Base-by-base conservation (phyloP, 2,329 filamentous ascomycete genomes). In the Aspergillus puulaauensis region DNA sequence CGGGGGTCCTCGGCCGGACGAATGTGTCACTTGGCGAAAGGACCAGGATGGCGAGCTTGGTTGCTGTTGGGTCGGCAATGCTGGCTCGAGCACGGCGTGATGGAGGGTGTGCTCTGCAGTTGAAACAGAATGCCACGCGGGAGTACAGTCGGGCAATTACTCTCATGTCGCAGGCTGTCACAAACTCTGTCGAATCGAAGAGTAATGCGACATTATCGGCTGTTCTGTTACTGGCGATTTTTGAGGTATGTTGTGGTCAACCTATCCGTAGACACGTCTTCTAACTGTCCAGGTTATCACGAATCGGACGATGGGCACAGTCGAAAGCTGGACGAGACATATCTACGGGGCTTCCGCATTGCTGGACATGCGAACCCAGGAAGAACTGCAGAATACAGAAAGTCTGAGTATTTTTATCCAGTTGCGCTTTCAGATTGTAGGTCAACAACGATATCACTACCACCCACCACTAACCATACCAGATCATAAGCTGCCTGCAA, bases 341-440 rank as follows among this genome's bases (percentile, higher is more conserved):
- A 79, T 87, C 44, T 77, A 81, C 64, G 86, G 86, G 1, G 85
- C 84, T 2, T 78, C 83, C 46, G 83, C 85, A 14, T 70, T 88
- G n/a, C 73, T 87, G 17, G 79, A 79, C 55, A 52, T 77, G 35
- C 68, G 75, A n/a, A 75, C 73, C 8, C 52, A 62, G 5, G 61
- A 73, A 9, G 72, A 75, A 48, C 61, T 78, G 33, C 69, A 74
- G 55, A 68, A 64, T 47, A 70, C 76, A 23, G 75, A 78, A 46
- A 81, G 82, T 4, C 75, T 83, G 60, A 76, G 80, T 23, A 78
- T 80, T 4, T 79, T 86, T 52, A 62, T 85, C 14, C 82, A 86
- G 60, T 70, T 86, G 37, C 79, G 82, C 56, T 85, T 80, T 65
- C 82, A 83, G 40, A 78, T 86, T 71, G 82, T 86, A 70, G 40